Conservation (phyloP, 2,329 filamentous ascomycete genomes). For the Plenodomus tracheiphilus region DNA sequence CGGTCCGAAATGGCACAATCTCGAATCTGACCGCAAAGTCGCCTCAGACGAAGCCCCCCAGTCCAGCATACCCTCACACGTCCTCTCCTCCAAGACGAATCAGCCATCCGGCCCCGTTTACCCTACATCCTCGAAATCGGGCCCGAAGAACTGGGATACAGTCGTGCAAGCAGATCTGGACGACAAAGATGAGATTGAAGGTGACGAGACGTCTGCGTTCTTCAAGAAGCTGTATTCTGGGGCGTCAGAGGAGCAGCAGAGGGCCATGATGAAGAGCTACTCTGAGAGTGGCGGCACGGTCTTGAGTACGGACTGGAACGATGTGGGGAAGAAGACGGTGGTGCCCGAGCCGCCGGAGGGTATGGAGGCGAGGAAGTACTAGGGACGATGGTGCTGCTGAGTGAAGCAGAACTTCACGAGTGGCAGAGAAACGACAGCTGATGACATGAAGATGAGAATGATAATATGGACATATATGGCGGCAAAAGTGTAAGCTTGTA, state of each 20-base stretch:
- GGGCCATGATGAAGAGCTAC: conserved; percentile 98
- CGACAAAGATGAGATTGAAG: conserved; percentile 58
- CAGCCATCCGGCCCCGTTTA: conserved; percentile 62
- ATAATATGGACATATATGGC: no score
- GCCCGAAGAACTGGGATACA: conserved; percentile 92
- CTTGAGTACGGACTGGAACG: conserved; percentile 87
- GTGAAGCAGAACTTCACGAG: no score
- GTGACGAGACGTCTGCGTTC: conserved; percentile 74
- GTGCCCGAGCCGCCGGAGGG: conserved; percentile 76
- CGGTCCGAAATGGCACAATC: conserved; percentile 68
- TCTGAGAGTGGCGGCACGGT: conserved; percentile 91
- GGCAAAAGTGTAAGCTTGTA: no score
- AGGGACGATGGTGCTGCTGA: not conserved
- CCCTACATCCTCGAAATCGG: conserved; percentile 81
- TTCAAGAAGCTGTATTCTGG: conserved; percentile 87
- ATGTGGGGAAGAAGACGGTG: conserved; percentile 74
- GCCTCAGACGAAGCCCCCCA: conserved; percentile 11
- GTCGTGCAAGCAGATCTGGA: conserved; percentile 59
- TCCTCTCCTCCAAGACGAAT: conserved; percentile 18
- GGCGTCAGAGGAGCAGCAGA: conserved; percentile 76
- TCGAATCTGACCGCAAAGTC: conserved; percentile 51
- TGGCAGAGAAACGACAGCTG: no score
- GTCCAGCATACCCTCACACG: conserved; percentile 18
- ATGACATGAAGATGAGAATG: no score
- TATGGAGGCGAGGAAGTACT: conserved; percentile 72